A percentile compares a stretch with the other conserved stretches of the same genome.
These are phyloP conservation scores for Thalassiosira pacifica DNA, from an alignment of 352 stramenopile species.

Conservation along the genomic window DNA sequence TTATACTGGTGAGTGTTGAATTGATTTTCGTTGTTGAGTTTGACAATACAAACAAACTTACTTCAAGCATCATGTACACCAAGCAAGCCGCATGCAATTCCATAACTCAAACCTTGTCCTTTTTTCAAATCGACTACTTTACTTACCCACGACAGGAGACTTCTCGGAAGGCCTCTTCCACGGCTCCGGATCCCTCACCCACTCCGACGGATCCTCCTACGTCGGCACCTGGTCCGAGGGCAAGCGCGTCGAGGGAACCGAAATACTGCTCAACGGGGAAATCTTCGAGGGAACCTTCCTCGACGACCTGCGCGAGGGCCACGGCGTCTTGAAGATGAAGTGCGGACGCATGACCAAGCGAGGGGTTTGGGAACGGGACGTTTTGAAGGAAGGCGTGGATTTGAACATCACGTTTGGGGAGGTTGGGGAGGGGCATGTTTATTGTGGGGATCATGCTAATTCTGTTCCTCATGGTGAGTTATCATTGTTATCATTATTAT, in stretches of 20 bases:
- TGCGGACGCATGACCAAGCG: constrained; percentile 36
- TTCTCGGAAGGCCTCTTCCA: constrained; percentile 44
- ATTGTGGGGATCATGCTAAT: constrained; percentile 44
- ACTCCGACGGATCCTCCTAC: constrained; percentile 39
- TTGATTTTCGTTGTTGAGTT: neutral
- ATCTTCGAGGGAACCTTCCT: constrained; percentile 51
- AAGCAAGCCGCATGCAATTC: no score
- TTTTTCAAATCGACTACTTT: no score
- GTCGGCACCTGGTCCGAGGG: constrained; percentile 38
- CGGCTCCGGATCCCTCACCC: constrained; percentile 32
- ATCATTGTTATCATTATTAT: no score
- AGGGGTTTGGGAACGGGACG: constrained; percentile 39
- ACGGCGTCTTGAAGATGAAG: constrained; percentile 32
- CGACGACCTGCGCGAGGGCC: constrained; percentile 35
- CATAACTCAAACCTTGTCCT: no score
- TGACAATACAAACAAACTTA: neutral
- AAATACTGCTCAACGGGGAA: constrained; percentile 48
- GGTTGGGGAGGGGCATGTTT: constrained; percentile 38
- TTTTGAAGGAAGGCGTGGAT: constrained; percentile 39
- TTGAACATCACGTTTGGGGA: constrained; percentile 49
- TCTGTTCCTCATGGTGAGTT: constrained; percentile 53
- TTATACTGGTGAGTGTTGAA: constrained; percentile 37
- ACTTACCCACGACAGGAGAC: constrained; percentile 2
- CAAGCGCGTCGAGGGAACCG: constrained; percentile 30
- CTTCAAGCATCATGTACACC: no score